Evolutionary conservation across 106 monocot genomes (phyloP).

Genomic region (Agapanthus africanus): DNA sequence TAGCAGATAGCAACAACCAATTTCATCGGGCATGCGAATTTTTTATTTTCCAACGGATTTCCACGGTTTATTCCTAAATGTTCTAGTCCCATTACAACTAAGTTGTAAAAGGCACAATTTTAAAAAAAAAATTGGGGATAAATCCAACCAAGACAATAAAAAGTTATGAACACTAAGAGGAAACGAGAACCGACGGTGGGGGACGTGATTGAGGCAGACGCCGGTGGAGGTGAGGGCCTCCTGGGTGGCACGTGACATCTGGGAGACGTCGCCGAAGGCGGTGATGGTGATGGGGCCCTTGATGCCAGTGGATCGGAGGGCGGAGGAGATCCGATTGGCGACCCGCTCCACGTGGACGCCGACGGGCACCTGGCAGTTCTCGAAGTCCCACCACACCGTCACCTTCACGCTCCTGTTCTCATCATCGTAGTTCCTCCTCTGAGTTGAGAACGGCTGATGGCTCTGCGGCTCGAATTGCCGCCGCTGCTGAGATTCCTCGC

Average conservation of each 20-base stretch:
- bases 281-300: constrained; percentile 75
- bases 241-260: constrained; percentile 51
- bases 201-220: constrained; percentile 71
- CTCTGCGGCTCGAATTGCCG: background rate
- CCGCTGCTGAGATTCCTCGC: background rate
- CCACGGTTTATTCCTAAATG: too few relatives aligned
- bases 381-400: constrained; percentile 95
- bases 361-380: constrained; percentile 71
- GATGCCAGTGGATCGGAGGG: constrained; percentile 66
- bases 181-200: constrained; percentile 20
- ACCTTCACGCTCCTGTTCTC: constrained; percentile 52
- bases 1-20: too few relatives aligned
- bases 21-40: too few relatives aligned
- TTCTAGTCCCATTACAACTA: too few relatives aligned
- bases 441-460: background rate
- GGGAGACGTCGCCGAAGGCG: constrained; percentile 73
- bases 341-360: constrained; percentile 63
- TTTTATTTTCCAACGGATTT: too few relatives aligned
- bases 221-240: constrained; percentile 76
- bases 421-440: constrained; percentile 7
- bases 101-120: too few relatives aligned
- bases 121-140: too few relatives aligned
- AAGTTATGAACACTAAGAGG: too few relatives aligned
- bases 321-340: constrained; percentile 47
- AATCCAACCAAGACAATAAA: too few relatives aligned